These are phyloP conservation scores for Nakaseomyces delphensis DNA, from an alignment of 1,139 yeast genomes.

Conservation along the genomic window DNA sequence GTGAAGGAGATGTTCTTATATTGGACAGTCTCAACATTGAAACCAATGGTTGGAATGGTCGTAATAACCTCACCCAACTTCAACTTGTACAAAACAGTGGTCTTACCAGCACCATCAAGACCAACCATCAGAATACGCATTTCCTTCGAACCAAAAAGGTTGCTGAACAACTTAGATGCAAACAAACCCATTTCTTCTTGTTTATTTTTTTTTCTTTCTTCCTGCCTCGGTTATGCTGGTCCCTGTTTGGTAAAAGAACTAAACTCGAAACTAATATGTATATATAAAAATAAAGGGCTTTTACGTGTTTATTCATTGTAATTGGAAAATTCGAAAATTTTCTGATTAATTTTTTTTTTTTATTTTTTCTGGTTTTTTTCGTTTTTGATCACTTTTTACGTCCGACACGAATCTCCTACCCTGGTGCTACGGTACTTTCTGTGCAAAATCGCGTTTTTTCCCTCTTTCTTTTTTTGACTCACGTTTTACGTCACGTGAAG, in stretches of 20 bases:
- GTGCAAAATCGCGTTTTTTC: too few relatives aligned
- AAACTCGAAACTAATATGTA: not conserved
- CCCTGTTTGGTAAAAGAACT: too few relatives aligned
- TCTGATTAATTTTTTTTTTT: not conserved
- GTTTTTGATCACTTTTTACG: too few relatives aligned
- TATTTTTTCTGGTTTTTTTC: not conserved
- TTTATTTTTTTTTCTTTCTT: not conserved
- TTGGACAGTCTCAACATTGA: slow-evolving; percentile 91
- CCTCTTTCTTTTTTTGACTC: too few relatives aligned
- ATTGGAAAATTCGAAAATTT: not conserved
- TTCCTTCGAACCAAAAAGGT: slow-evolving; percentile 74
- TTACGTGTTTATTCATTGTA: too few relatives aligned
- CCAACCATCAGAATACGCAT: slow-evolving; percentile 96
- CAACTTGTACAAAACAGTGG: slow-evolving; percentile 82
- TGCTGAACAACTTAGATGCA: slow-evolving; percentile 78
- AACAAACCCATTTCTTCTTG: slow-evolving; percentile 63
- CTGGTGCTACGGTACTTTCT: too few relatives aligned
- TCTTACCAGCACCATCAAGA: slow-evolving; percentile 87
- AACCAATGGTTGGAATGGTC: slow-evolving; percentile 89
- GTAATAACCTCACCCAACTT: slow-evolving; percentile 90
- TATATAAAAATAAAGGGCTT: not conserved
- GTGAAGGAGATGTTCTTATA: slow-evolving; percentile 91
- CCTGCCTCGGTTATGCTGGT: not conserved
- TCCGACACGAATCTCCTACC: too few relatives aligned
- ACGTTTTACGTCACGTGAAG: too few relatives aligned